Evolutionary conservation across 179 eudicot genomes (phyloP).

Genomic region (Carnegiea gigantea): DNA sequence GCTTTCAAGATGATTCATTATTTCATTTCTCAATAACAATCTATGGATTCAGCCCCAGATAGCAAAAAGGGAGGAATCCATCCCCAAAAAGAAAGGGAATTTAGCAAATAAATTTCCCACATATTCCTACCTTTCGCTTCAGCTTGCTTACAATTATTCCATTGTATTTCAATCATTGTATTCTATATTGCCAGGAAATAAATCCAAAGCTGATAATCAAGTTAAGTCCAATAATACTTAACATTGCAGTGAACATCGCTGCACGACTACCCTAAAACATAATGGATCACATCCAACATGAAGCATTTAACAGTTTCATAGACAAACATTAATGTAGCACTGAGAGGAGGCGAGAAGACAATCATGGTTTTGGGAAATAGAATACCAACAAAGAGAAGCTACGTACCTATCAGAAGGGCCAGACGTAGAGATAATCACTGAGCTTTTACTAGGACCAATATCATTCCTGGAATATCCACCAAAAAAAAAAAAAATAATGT

Average conservation of each 20-base stretch:
- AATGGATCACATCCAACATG: neutral
- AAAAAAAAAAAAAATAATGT: neutral
- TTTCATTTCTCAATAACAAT: no score
- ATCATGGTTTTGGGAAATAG: neutral
- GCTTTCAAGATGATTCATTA: no score
- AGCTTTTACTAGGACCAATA: slow-evolving; percentile 67
- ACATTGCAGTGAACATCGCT: neutral
- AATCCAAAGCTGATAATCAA: neutral
- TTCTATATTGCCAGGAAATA: neutral
- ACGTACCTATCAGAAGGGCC: slow-evolving; percentile 68
- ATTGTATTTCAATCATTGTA: neutral
- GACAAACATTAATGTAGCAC: neutral
- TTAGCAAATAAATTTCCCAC: neutral
- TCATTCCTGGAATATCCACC: slow-evolving; percentile 50
- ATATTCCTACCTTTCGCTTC: neutral
- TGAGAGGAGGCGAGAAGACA: neutral
- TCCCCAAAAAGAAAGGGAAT: no score
- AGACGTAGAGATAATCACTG: slow-evolving; percentile 51
- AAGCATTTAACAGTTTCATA: neutral
- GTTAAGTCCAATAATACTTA: neutral
- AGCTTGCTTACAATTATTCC: neutral
- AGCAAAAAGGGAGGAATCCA: no score
- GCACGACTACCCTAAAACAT: neutral
- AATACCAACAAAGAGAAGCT: slow-evolving; percentile 4
- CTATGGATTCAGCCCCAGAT: no score